Base-by-base conservation (phyloP, 1,284 basidiomycete genomes). In the Cronartium quercuum region DNA sequence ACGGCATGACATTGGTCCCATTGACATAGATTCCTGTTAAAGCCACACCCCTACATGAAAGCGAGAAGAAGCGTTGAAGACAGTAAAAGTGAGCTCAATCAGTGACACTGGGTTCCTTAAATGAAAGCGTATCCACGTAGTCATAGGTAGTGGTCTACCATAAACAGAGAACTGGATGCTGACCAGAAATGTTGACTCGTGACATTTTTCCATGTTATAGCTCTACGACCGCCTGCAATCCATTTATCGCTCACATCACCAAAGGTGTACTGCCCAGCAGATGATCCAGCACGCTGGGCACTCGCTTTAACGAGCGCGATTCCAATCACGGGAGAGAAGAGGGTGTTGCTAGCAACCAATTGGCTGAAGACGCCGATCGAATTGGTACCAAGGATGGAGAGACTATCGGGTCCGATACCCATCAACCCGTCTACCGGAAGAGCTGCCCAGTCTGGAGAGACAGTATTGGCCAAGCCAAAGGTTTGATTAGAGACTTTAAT, bases 121-220 rank as follows among this genome's bases (percentile, higher is more conserved):
- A n/a, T 44, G 42, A 44, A 44, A 18, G 9, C 18, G 9, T 18
- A 44, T n/a, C n/a, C n/a, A 38, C 9, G 40, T 2, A 61, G 55
- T 40, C 9, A 4, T 21, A 15, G 9, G 44, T 47, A 12, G 12
- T 10, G 10, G 10, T 47, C 44, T n/a, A n/a, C n/a, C n/a, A n/a
- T n/a, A n/a, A n/a, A n/a, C n/a, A n/a, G n/a, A n/a, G 1, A 5
- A 13, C 21, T 21, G 24, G 37, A 6, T 10, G 38, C 63, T 13
- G 42, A 73, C 70, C 70, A 73, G 37, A 73, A 73, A 44, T 73
- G 65, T 29, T 60, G 61, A 60, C 70, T 73, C 2, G 44, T 73
- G 21, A 73, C 70, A 42, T 73, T 66, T 35, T 73, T 73, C 70
- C 70, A 73, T 34, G 44, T 4, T 5, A 73, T 3, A 10, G 57